Evolutionary conservation across 805 yeast species (phyloP).

Genomic region (Yarrowia sp.): DNA sequence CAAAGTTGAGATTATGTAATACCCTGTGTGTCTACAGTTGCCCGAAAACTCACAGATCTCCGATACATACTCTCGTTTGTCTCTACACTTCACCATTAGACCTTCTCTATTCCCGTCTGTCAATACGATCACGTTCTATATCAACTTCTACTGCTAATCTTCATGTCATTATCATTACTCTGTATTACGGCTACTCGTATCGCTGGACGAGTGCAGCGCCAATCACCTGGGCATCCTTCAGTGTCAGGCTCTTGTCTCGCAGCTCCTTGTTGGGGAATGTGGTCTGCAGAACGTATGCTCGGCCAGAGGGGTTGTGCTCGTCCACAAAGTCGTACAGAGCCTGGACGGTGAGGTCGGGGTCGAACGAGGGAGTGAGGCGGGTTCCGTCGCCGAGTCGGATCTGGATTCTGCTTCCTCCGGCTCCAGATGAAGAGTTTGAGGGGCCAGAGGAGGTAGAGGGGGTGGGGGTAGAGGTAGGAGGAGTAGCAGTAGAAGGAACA

Average conservation of each 20-base stretch:
- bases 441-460: slow-evolving; percentile 41
- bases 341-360: slow-evolving; percentile 68
- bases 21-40: too few species aligned
- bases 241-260: slow-evolving; percentile 61
- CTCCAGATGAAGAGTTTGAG: slow-evolving; percentile 16
- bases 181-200: slow-evolving; percentile 59
- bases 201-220: slow-evolving; percentile 92
- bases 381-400: slow-evolving; percentile 85
- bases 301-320: slow-evolving; percentile 53
- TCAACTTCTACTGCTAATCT: background rate
- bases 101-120: too few species aligned
- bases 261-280: slow-evolving; percentile 84
- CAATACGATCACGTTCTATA: too few species aligned
- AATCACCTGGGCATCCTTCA: slow-evolving; percentile 76
- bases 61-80: too few species aligned
- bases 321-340: slow-evolving; percentile 73
- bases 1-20: too few species aligned
- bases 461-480: slow-evolving; percentile 39
- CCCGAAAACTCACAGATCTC: too few species aligned
- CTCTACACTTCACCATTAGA: too few species aligned
- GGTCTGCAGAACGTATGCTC: slow-evolving; percentile 71
- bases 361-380: slow-evolving; percentile 67
- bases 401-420: slow-evolving; percentile 64
- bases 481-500: slow-evolving; percentile 12
- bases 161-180: slow-evolving; percentile 26